These are phyloP conservation scores for Penicillium maclennaniae DNA, from an alignment of 495 filamentous ascomycete species.

Conservation along the genomic window DNA sequence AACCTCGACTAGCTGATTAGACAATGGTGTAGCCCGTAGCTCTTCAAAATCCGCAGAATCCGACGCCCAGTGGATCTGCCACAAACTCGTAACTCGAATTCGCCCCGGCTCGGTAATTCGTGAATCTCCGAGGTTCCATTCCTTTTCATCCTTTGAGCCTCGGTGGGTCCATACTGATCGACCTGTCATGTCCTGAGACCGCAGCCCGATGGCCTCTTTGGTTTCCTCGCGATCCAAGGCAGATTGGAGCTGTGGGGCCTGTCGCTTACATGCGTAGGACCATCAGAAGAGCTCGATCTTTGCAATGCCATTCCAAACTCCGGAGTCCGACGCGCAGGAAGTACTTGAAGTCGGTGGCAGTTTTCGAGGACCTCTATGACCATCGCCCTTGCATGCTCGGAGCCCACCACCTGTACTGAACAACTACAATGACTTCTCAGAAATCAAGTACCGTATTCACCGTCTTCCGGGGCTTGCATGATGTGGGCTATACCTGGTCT, in stretches of 20 bases:
- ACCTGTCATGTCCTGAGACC: background rate
- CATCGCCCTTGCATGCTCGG: background rate
- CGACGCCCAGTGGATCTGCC: background rate
- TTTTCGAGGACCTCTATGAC: background rate
- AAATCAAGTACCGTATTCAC: slow-evolving; percentile 1
- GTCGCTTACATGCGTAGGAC: background rate
- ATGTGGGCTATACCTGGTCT: slow-evolving; percentile 52
- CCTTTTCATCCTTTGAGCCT: background rate
- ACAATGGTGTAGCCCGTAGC: background rate
- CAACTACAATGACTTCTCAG: background rate
- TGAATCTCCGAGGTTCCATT: background rate
- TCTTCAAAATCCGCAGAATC: slow-evolving; percentile 4
- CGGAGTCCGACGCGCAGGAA: background rate
- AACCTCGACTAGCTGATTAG: background rate
- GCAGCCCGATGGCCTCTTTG: background rate
- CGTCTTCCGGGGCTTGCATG: slow-evolving; percentile 52
- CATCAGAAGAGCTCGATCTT: background rate
- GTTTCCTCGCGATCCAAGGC: background rate
- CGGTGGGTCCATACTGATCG: background rate
- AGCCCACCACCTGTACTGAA: background rate
- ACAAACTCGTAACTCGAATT: background rate
- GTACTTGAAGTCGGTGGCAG: background rate
- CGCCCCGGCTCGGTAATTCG: background rate
- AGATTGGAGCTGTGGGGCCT: background rate
- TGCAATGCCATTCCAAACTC: background rate